Conservation (phyloP, 495 filamentous ascomycete genomes). For the Hypoxylon lenormandii region DNA sequence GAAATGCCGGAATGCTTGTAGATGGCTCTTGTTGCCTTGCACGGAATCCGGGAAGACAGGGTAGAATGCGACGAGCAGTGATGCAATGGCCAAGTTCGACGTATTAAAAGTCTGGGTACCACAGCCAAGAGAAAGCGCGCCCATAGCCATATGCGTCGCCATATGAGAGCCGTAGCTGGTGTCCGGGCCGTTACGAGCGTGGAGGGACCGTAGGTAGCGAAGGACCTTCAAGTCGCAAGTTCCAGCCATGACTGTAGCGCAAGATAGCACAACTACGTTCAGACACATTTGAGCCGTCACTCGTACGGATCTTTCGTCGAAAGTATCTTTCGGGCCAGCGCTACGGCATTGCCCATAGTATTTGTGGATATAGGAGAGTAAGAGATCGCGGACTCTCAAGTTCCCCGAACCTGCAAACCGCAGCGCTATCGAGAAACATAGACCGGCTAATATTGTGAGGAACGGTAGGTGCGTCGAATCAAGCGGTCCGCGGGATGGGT, state of each 20-base stretch:
- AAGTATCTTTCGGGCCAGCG: constrained; percentile 62
- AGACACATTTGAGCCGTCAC: constrained; percentile 90
- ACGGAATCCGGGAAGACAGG: constrained; percentile 89
- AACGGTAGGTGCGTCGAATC: constrained; percentile 74
- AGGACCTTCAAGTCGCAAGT: constrained; percentile 91
- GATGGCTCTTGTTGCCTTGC: constrained; percentile 90
- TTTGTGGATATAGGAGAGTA: constrained; percentile 86
- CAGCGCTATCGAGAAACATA: constrained; percentile 86
- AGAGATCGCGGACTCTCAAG: constrained; percentile 75
- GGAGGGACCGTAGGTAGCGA: constrained; percentile 85
- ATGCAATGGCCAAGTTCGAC: constrained; percentile 84
- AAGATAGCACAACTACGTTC: constrained; percentile 81
- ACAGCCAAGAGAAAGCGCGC: constrained; percentile 88
- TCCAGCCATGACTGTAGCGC: constrained; percentile 92
- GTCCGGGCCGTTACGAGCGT: constrained; percentile 85
- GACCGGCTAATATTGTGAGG: constrained; percentile 88
- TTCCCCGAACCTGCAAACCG: constrained; percentile 88
- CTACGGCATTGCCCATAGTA: constrained; percentile 79
- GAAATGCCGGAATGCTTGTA: constrained; percentile 96
- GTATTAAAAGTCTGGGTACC: constrained; percentile 93
- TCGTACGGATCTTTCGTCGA: constrained; percentile 82
- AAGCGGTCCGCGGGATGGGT: constrained; percentile 41
- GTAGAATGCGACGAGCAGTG: constrained; percentile 91
- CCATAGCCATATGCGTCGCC: constrained; percentile 90
- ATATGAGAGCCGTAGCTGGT: constrained; percentile 93